Base-by-base conservation (phyloP, 176 grass and related monocot species). In the Rhynchospora breviuscula region DNA sequence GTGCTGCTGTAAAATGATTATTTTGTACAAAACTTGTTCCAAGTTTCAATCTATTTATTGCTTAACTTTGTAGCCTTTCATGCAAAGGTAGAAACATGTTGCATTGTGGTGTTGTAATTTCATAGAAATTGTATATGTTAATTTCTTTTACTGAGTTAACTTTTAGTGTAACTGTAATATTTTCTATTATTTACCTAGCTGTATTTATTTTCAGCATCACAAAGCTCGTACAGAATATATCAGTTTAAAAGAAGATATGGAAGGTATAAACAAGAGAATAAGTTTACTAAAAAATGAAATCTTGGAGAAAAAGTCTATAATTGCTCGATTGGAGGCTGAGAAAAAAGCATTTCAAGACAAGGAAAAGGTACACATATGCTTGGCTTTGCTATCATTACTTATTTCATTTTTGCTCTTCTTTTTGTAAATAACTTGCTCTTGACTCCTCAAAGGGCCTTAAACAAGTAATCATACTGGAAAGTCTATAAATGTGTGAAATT, bases 221-320 rank as follows among this genome's bases (percentile, higher is more conserved):
- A 88, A 81, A 87, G 92, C 87, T 78, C 87, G 53, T 78, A 63
- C 83, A 84, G 93, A 94, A 82, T 91, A 89, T 85, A 86, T 47
- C 79, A 87, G 88, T 77, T 85, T 89, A 52, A 89, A 95, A 71
- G 87, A 88, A 59, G 90, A 93, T 79, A 98, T 95, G 82, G 86
- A 95, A 82, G 83, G 23, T 23, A 95, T 95, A 62, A 83, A 87
- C 52, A 83, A 90, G 73, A 90, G 87, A 80, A 90, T 98, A n/a
- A 90, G 70, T 87, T 54, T 10, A 40, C 95, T 88, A 79, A 83
- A 86, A 35, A 75, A 67, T 57, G 67, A 87, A 63, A 91, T 91
- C 67, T 53, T 64, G 46, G 91, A 93, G 76, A 86, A 93, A 59
- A 73, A 89, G 79, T 87, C 65, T 51, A 95, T 90, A 84, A 86